These are phyloP conservation scores for Oryza meyeriana DNA, from an alignment of 176 grass and related monocot species.

Conservation along the genomic window DNA sequence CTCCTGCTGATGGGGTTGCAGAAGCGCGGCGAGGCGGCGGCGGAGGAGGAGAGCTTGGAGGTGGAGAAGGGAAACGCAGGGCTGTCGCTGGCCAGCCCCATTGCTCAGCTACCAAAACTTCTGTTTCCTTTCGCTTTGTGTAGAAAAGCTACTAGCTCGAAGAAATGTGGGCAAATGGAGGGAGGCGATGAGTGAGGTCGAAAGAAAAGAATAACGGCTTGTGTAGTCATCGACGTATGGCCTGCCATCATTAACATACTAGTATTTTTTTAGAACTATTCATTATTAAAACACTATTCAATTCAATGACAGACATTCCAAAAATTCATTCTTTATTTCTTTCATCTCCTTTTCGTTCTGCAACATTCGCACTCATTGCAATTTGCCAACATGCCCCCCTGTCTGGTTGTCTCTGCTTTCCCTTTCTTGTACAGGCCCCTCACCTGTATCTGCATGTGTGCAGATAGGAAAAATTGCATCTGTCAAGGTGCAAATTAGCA, in stretches of 20 bases:
- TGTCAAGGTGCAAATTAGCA: background rate
- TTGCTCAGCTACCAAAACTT: background rate
- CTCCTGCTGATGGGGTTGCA: constrained; percentile 43
- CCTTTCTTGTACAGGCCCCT: background rate
- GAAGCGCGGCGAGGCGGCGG: constrained; percentile 34
- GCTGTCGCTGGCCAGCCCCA: constrained; percentile 39
- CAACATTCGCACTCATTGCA: background rate
- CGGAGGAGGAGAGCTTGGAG: constrained; percentile 18
- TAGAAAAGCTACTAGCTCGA: background rate
- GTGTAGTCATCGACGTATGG: constrained; percentile 5
- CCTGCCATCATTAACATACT: background rate
- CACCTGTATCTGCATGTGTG: background rate
- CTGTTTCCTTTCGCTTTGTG: background rate
- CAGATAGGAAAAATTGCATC: background rate
- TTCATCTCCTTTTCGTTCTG: background rate
- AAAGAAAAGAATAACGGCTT: constrained; percentile 31
- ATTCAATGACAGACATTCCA: constrained; percentile 15
- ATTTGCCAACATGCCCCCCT: background rate
- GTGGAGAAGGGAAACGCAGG: constrained; percentile 34
- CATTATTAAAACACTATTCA: background rate
- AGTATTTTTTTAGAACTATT: no score
- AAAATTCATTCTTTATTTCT: background rate
- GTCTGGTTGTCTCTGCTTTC: no score
- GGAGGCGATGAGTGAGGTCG: constrained; percentile 4
- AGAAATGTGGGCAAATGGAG: background rate